Base-by-base conservation (phyloP, 2,329 filamentous ascomycete genomes). In the Drechslerella stenobrocha region DNA sequence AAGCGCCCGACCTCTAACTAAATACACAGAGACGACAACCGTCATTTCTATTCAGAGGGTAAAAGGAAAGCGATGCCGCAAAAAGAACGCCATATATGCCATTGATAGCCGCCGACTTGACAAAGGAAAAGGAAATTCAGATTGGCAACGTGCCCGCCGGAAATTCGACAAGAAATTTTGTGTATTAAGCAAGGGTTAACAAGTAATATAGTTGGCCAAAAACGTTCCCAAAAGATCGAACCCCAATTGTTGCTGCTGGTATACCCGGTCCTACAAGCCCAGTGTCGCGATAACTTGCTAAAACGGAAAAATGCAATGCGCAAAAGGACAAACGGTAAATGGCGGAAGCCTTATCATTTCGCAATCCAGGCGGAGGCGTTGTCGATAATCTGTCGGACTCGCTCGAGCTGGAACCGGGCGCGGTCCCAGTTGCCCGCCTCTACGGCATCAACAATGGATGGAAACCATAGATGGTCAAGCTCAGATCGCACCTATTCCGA, bases 381-480 rank as follows among this genome's bases (percentile, higher is more conserved):
- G 37, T 61, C 56, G 8, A 64, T 30, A 8, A 66, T 52, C 32
- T 70, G 59, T 18, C 53, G 48, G 32, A 52, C 52, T 47, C 63
- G 55, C 45, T 67, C 63, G 35, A 67, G 48, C 44, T 67, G 63
- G 50, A 60, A 59, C 23, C 55, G 42, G 2, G 88, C 87, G 9
- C 82, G 76, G 1, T 77, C 79, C 87, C 87, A 91, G 72, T 95
- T 83, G 24, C 83, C 82, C 2, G 80, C 82, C 69, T 88, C 83
- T 40, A 96, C 80, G 8, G 87, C 85, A 74, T 96, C 90, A 60
- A 89, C 82, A 59, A 96, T 87, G 18, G 86, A 87, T 0, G 92
- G 91, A 78, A 95, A 67, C 63, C 63, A 67, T 18, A 67, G 93
- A 70, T 69, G 47, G 40, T 61, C 58, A 37, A 69, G 47, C 46